A percentile compares a stretch with the other conserved stretches of the same genome.
phyloP scores from a whole-genome alignment of 352 stramenopile genomes.

The Nothophytophthora sp. region DNA sequence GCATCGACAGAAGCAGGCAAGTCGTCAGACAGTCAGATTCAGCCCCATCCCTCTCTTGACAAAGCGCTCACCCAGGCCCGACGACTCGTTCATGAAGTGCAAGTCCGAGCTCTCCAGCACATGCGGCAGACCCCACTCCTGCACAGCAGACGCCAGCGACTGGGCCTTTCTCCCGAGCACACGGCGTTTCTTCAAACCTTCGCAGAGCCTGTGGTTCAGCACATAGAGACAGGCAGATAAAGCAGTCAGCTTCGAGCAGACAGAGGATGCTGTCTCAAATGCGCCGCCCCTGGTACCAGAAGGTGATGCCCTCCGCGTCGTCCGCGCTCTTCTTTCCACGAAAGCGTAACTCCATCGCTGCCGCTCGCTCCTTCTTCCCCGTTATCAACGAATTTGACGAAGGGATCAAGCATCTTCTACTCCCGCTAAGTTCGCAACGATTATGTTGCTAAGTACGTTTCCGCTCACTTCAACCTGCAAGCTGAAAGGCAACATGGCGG shows the following conservation, averaged over 20 bases:
- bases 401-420: no score
- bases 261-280: not conserved
- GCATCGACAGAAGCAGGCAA: not conserved
- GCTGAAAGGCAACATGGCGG: slow-evolving; percentile 6
- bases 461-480: no score
- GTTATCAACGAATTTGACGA: no score
- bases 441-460: no score
- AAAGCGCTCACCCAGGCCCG: slow-evolving; percentile 37
- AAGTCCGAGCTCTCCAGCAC: slow-evolving; percentile 38
- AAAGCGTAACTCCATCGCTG: slow-evolving; percentile 54
- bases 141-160: slow-evolving; percentile 40
- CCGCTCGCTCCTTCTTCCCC: slow-evolving; percentile 29
- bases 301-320: slow-evolving; percentile 42
- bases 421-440: not conserved
- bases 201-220: slow-evolving; percentile 52
- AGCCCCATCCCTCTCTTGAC: not conserved
- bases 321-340: slow-evolving; percentile 46
- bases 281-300: slow-evolving; percentile 42
- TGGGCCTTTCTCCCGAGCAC: slow-evolving; percentile 46
- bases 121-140: slow-evolving; percentile 51
- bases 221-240: not conserved
- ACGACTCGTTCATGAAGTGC: slow-evolving; percentile 81
- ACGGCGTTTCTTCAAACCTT: slow-evolving; percentile 69
- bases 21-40: not conserved
- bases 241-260: slow-evolving; percentile 1